Evolutionary conservation across 1,284 basidiomycete genomes (phyloP).

Genomic region (Irpex sp.): DNA sequence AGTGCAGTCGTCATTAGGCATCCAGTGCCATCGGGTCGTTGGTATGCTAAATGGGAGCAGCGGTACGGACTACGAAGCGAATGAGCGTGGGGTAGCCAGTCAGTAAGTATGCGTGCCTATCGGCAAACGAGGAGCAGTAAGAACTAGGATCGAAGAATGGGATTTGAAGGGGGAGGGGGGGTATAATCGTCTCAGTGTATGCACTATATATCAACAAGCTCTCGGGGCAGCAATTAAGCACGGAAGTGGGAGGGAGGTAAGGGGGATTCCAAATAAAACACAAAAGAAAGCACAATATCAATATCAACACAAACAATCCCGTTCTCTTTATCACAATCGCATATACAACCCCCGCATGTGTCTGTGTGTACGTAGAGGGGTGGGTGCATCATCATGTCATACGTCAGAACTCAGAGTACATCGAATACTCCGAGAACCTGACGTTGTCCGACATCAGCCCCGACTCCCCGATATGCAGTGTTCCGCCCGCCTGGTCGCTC

Average conservation of each 20-base stretch:
- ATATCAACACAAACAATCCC: not conserved
- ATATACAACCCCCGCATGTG: not conserved
- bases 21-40: not conserved
- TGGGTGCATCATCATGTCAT: slow-evolving; percentile 1
- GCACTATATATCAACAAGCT: not conserved
- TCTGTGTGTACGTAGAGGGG: not conserved
- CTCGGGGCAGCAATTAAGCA: not conserved
- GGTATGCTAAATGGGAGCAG: not conserved
- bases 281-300: not conserved
- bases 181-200: not conserved
- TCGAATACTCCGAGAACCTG: slow-evolving; percentile 30
- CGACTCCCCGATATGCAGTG: slow-evolving; percentile 49
- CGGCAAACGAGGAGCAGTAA: not conserved
- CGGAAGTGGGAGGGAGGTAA: not conserved
- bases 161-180: not conserved
- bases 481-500: slow-evolving; percentile 66
- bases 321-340: not conserved
- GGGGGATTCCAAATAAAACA: not conserved
- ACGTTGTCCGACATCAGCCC: slow-evolving; percentile 43
- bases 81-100: not conserved
- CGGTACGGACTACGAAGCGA: not conserved
- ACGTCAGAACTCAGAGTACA: slow-evolving; percentile 2
- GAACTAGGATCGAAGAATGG: not conserved
- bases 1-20: slow-evolving; percentile 2
- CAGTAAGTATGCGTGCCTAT: not conserved